Evolutionary conservation across 129 eudicot species (phyloP).

Genomic region (Arctium lappa): DNA sequence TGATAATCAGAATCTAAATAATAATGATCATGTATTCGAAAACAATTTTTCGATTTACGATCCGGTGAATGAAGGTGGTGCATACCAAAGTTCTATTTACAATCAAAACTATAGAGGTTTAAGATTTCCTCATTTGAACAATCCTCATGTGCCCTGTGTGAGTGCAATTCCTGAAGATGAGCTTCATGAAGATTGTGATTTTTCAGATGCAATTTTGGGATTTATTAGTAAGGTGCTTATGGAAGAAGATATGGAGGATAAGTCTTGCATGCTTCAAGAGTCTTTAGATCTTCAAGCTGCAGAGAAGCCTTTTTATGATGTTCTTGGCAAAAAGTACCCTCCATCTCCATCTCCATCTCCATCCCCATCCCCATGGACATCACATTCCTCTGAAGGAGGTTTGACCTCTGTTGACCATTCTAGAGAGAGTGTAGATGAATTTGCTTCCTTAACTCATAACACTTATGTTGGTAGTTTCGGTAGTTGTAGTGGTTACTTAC

Average conservation of each 20-base stretch:
- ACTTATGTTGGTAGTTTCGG: constrained; percentile 11
- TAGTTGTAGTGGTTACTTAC: constrained; percentile 33
- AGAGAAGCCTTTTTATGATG: constrained; percentile 65
- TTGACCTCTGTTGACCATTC: constrained; percentile 29
- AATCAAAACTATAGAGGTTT: constrained; percentile 42
- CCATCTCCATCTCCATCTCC: constrained; percentile 61
- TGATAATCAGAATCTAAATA: constrained; percentile 16
- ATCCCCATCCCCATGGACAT: constrained; percentile 16
- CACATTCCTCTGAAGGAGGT: constrained; percentile 20
- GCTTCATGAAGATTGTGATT: constrained; percentile 61
- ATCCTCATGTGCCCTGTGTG: constrained; percentile 24
- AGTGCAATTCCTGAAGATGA: constrained; percentile 46
- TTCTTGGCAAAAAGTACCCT: constrained; percentile 59
- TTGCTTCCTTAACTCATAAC: constrained; percentile 7
- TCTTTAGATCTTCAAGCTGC: constrained; percentile 70
- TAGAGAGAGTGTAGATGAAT: constrained; percentile 15
- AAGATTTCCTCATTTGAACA: constrained; percentile 29
- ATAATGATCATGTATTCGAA: constrained; percentile 27
- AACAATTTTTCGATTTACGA: constrained; percentile 30
- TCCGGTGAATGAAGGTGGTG: constrained; percentile 28
- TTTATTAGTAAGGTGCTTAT: constrained; percentile 59
- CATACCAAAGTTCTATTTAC: constrained; percentile 24
- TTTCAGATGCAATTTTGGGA: constrained; percentile 59
- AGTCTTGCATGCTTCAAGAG: constrained; percentile 54
- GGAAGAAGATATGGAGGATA: constrained; percentile 71